These are phyloP conservation scores for Toxicodendron radicans DNA, from an alignment of 345 rosid species.

Conservation along the genomic window DNA sequence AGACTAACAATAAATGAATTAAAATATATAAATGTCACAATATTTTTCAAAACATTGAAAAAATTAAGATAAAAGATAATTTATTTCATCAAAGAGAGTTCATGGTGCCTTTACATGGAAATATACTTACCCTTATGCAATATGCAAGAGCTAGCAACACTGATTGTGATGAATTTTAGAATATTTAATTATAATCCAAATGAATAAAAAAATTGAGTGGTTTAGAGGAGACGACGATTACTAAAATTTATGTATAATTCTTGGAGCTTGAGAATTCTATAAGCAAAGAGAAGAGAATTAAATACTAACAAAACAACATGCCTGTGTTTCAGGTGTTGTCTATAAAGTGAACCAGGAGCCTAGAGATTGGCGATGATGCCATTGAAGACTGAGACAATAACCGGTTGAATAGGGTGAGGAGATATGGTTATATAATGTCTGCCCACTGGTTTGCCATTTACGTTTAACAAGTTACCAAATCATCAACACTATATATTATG, in stretches of 20 bases:
- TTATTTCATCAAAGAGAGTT: too few relatives aligned
- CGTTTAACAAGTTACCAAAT: not conserved
- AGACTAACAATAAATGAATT: too few relatives aligned
- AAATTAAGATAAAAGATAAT: too few relatives aligned
- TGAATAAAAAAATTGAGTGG: not conserved
- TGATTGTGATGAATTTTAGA: not conserved
- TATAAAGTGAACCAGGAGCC: slow-evolving; percentile 5
- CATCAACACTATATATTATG: not conserved
- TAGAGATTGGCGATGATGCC: slow-evolving; percentile 24
- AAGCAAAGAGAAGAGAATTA: not conserved
- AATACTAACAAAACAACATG: not conserved
- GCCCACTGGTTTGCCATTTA: slow-evolving; percentile 4
- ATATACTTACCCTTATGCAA: not conserved
- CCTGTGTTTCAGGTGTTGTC: slow-evolving; percentile 2
- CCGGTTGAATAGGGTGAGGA: not conserved
- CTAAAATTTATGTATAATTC: not conserved
- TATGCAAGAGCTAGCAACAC: not conserved
- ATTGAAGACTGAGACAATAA: slow-evolving; percentile 1
- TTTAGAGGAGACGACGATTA: not conserved
- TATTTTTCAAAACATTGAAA: too few relatives aligned
- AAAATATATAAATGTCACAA: too few relatives aligned
- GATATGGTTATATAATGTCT: slow-evolving; percentile 11
- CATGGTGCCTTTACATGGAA: too few relatives aligned
- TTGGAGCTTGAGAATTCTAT: not conserved
- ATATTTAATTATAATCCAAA: not conserved